Percentiles rank a stretch among this genome's conserved stretches.
phyloP scores from a whole-genome alignment of 2,329 filamentous ascomycete species.

The Hirsutella rhossiliensis region DNA sequence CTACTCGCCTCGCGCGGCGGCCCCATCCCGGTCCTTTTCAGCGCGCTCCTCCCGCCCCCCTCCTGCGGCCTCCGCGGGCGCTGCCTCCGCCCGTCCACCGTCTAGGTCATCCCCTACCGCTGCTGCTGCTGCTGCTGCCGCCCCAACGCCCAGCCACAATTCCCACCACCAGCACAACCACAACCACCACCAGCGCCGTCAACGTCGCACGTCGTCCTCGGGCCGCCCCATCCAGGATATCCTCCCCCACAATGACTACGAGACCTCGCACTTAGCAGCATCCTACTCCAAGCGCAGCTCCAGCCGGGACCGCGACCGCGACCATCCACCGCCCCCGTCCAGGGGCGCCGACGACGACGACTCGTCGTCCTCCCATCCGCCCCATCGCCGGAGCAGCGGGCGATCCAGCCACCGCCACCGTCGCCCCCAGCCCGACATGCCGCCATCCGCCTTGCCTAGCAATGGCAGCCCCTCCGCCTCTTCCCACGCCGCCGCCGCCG shows the following conservation, averaged over 20 bases:
- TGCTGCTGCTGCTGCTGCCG: conserved; percentile 1
- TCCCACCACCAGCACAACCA: conserved; percentile 10
- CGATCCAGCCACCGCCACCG: conserved; percentile 28
- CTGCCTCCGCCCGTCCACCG: conserved; percentile 8
- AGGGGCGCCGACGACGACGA: conserved; percentile 43
- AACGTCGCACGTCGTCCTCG: conserved; percentile 27
- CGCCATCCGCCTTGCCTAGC: conserved; percentile 36
- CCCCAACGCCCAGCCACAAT: conserved; percentile 8
- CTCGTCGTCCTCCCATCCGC: conserved; percentile 24
- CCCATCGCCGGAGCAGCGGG: conserved; percentile 36
- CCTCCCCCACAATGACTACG: conserved; percentile 55
- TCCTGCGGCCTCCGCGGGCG: conserved; percentile 8
- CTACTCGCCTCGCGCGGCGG: conserved; percentile 12
- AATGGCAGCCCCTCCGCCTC: conserved; percentile 42
- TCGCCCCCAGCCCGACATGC: conserved; percentile 30
- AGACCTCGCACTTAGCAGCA: conserved; percentile 51
- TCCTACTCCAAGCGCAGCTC: conserved; percentile 48
- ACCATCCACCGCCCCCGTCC: conserved; percentile 26
- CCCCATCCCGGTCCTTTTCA: conserved; percentile 22
- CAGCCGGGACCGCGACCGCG: conserved; percentile 28
- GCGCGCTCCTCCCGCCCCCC: conserved; percentile 19
- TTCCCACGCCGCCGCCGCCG: conserved; percentile 28
- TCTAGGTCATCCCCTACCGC: conserved; percentile 7
- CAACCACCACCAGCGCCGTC: conserved; percentile 20
- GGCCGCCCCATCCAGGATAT: conserved; percentile 30